Base-by-base conservation (phyloP, 2,329 filamentous ascomycete species). In the Daldinia eschscholtzii region DNA sequence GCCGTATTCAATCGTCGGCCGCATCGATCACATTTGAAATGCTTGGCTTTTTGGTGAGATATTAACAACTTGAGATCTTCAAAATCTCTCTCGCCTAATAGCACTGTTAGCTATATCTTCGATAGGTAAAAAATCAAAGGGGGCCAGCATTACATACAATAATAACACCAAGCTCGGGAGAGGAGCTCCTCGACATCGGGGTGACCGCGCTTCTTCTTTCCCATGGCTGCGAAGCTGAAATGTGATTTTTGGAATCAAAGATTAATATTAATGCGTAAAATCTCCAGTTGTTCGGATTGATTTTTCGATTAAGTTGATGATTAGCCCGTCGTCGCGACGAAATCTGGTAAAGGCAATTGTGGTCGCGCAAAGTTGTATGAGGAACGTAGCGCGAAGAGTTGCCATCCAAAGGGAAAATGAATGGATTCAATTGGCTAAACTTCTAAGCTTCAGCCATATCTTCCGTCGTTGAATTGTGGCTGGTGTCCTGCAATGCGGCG, bases 11-110 rank as follows among this genome's bases (percentile, higher is more conserved):
- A 83, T 73, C 94, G 88, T 72, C 96, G 89, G 60, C 91, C 91
- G 80, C 96, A 99, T 83, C 91, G 86, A 75, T 97, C 93, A 83
- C 96, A 99, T 82, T 97, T 98, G 86, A 97, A 98, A 81, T 99
- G 96, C 82, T 98, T 98, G n/a, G 95, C 94, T 80, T 98, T 98
- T 79, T 98, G 96, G 81, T 99, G 96, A 65, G 93, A 94, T 75
- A 97, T 97, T 72, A 99, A 89, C 74, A 98, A 94, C 85, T 97
- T 98, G 53, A 97, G 81, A 80, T 99, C 96, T 80, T 98, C 94
- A 79, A 98, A 99, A 82, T 98, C 95, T 83, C 95, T 92, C 82
- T 99, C 96, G 82, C 88, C 88, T 91, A 44, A 62, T 2, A 18
- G 37, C 20, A 39, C 28, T 71, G 56, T 75, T 44, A 76, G 79